phyloP scores from a whole-genome alignment of 2,329 filamentous ascomycete species.

The Claviceps capensis region DNA sequence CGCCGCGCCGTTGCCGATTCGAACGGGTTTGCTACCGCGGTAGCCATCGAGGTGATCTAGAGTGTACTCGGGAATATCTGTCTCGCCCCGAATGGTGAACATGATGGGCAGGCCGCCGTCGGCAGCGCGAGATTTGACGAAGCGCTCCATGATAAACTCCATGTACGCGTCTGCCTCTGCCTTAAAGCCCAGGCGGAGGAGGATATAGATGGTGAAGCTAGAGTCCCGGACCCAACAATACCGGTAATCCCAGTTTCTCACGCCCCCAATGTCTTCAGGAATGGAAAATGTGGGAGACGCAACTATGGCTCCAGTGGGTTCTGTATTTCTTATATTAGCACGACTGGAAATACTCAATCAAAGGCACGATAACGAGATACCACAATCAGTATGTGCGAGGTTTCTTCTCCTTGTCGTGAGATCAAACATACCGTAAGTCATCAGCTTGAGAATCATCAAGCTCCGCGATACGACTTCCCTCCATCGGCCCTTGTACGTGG shows the following conservation, averaged over 20 bases:
- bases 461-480: constrained; percentile 58
- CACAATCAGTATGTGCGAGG: not conserved
- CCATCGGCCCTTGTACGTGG: constrained; percentile 59
- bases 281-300: constrained; percentile 67
- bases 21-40: constrained; percentile 54
- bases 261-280: constrained; percentile 58
- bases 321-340: constrained; percentile 16
- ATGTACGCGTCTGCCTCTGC: constrained; percentile 69
- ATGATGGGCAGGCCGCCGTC: constrained; percentile 61
- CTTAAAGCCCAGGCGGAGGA: constrained; percentile 62
- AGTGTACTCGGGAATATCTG: constrained; percentile 58
- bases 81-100: constrained; percentile 66
- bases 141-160: constrained; percentile 60
- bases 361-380: too few species aligned
- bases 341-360: too few species aligned
- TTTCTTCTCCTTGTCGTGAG: not conserved
- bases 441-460: constrained; percentile 59
- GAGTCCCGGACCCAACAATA: constrained; percentile 68
- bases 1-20: constrained; percentile 65
- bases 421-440: constrained; percentile 41
- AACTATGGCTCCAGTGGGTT: constrained; percentile 65
- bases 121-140: constrained; percentile 44
- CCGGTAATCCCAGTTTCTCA: constrained; percentile 58
- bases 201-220: constrained; percentile 65
- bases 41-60: constrained; percentile 61